Base-by-base conservation (phyloP, 441 rosid genomes). In the Croton setiger region DNA sequence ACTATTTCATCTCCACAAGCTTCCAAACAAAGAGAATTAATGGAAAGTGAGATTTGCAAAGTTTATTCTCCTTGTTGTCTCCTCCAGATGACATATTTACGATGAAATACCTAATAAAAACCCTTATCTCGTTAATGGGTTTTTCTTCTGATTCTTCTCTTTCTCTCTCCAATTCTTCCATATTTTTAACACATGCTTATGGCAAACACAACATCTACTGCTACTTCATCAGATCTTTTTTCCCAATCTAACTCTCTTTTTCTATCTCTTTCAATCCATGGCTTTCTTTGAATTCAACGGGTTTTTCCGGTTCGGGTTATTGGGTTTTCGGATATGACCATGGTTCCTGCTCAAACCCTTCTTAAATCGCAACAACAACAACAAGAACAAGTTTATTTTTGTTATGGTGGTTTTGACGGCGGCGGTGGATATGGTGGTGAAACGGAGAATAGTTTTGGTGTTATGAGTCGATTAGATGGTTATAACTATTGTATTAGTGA, bases 11-110 rank as follows among this genome's bases (percentile, higher is more conserved):
- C 81, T 70, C 78, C 87, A 80, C 90, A 88, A 83, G 78, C 90
- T 86, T 85, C 93, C 96, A 86, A 93, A 89, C 87, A 73, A 80
- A 82, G 88, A 86, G 91, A 90, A 86, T 83, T 87, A 87, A 86
- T 87, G 87, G 95, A 90, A 88, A 88, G 88, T 81, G 84, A 81
- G 94, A 83, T 86, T 83, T 81, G 78, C 84, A 69, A 75, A 75
- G 69, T 78, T 81, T 82, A 78, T 82, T 79, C 72, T 78, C 74
- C 74, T 60, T 69, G 71, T 85, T 80, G 74, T 82, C 86, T 68
- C 72, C 51, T 57, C 9, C 14, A 1, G 58, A 14, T 73, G 75
- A 2, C 72, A 70, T 82, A 67, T 64, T 75, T 81, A 76, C 69
- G 72, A 76, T 79, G 79, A 76, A 75, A 67, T 68, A 48, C 27